Evolutionary conservation across 2,329 filamentous ascomycete species (phyloP).

Genomic region (Fusarium robinianum): DNA sequence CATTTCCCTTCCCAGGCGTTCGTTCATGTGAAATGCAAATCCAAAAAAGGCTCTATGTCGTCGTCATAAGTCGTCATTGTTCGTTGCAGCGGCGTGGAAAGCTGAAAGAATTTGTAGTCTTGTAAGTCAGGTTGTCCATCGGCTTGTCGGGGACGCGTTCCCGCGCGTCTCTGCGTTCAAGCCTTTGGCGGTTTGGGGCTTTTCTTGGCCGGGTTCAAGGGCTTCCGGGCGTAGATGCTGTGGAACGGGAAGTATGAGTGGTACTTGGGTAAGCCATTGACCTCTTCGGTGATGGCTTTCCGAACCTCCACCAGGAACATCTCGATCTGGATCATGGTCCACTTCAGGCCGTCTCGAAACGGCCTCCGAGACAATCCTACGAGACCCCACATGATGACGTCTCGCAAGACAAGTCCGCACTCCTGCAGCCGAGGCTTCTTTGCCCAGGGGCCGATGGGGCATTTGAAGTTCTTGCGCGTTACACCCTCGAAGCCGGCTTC

Average conservation of each 20-base stretch:
- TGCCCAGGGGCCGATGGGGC: slow-evolving; percentile 55
- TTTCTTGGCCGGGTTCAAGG: slow-evolving; percentile 22
- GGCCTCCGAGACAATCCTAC: slow-evolving; percentile 46
- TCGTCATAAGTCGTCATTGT: slow-evolving; percentile 22
- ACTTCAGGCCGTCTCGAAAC: slow-evolving; percentile 46
- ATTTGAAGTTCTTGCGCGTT: slow-evolving; percentile 49
- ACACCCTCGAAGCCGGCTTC: slow-evolving; percentile 50
- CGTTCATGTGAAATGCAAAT: slow-evolving; percentile 1
- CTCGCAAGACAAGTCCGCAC: slow-evolving; percentile 52
- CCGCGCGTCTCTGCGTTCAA: neutral
- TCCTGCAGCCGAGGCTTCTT: slow-evolving; percentile 47
- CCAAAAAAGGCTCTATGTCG: too few species aligned
- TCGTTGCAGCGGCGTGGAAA: slow-evolving; percentile 7
- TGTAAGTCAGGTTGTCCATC: neutral
- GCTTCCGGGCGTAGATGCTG: slow-evolving; percentile 47
- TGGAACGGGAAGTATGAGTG: slow-evolving; percentile 49
- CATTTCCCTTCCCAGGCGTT: too few species aligned
- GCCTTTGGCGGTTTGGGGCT: neutral
- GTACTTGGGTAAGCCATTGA: slow-evolving; percentile 40
- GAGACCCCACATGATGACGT: slow-evolving; percentile 48
- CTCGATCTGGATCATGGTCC: slow-evolving; percentile 49
- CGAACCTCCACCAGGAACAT: slow-evolving; percentile 51
- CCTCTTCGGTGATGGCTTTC: slow-evolving; percentile 43
- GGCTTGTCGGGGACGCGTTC: neutral
- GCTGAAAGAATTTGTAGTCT: neutral